Conservation (phyloP, 306 rosid genomes). For the Prunus armeniaca region DNA sequence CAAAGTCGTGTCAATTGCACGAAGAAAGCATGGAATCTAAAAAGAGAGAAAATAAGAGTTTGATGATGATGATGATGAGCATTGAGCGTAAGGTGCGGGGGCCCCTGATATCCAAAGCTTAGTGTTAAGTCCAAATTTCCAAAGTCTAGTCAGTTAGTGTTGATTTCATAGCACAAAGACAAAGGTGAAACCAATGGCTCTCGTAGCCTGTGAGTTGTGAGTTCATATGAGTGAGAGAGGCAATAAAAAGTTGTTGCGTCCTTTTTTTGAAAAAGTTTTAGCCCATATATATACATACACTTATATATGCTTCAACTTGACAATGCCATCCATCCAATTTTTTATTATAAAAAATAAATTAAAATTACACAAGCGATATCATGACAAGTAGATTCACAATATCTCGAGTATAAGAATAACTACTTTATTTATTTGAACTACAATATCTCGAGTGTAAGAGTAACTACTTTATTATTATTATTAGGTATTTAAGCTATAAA, state of each 20-base stretch:
- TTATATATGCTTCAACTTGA: not conserved
- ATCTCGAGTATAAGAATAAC: no score
- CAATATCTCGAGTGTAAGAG: no score
- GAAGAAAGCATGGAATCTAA: not conserved
- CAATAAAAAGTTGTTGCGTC: not conserved
- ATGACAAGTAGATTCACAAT: no score
- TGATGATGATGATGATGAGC: not conserved
- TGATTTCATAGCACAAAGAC: not conserved
- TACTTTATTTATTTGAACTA: no score
- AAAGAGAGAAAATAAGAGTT: not conserved
- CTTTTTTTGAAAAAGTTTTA: constrained; percentile 12
- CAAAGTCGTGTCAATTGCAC: not conserved
- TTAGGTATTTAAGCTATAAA: no score
- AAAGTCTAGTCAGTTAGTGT: not conserved
- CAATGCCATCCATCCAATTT: constrained; percentile 6
- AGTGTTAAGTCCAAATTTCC: constrained; percentile 1
- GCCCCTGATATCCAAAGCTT: not conserved
- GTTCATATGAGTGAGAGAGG: not conserved
- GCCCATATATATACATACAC: not conserved
- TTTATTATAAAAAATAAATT: no score
- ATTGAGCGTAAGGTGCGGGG: not conserved
- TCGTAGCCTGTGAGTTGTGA: not conserved
- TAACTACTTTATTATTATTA: no score
- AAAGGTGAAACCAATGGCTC: constrained; percentile 23
- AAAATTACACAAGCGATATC: no score